phyloP scores from a whole-genome alignment of 2,329 filamentous ascomycete genomes.

The Chaetothyriales sp. region DNA sequence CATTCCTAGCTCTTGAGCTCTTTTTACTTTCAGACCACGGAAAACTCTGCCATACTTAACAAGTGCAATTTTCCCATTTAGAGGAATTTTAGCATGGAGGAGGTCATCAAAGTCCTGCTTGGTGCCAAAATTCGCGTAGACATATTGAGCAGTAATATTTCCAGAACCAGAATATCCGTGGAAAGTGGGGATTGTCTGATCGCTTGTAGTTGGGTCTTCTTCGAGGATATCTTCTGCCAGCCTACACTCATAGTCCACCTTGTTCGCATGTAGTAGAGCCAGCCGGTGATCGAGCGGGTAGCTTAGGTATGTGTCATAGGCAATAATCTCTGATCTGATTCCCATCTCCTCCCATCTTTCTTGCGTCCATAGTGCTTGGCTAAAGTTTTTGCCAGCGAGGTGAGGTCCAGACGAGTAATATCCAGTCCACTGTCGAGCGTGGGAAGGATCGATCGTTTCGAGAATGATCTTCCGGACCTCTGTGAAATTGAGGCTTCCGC shows the following conservation, averaged over 20 bases:
- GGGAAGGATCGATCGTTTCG: conserved; percentile 40
- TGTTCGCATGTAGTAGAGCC: conserved; percentile 45
- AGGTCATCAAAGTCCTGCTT: conserved; percentile 77
- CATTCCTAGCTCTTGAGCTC: conserved; percentile 81
- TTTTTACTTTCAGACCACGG: conserved; percentile 81
- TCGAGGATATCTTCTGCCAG: conserved; percentile 73
- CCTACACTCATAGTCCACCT: conserved; percentile 62
- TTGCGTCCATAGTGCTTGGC: conserved; percentile 63
- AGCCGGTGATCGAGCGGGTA: conserved; percentile 60
- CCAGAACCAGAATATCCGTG: conserved; percentile 89
- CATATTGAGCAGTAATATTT: conserved; percentile 75
- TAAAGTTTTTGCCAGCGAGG: conserved; percentile 63
- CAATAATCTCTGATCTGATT: conserved; percentile 43
- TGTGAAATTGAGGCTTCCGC: conserved; percentile 37
- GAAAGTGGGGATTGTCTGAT: conserved; percentile 71
- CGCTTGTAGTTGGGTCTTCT: conserved; percentile 64
- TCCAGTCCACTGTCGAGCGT: conserved; percentile 56
- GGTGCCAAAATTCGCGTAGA: conserved; percentile 86
- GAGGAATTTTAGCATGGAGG: conserved; percentile 55
- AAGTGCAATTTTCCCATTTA: conserved; percentile 76
- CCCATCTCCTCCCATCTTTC: conserved; percentile 62
- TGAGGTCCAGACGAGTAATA: conserved; percentile 69
- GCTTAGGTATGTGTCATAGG: conserved; percentile 68
- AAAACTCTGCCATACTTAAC: conserved; percentile 78
- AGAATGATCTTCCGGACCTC: conserved; percentile 42